Evolutionary conservation across 371 early-diverging fungal species (phyloP).

Genomic region (Lichtheimia ornata): DNA sequence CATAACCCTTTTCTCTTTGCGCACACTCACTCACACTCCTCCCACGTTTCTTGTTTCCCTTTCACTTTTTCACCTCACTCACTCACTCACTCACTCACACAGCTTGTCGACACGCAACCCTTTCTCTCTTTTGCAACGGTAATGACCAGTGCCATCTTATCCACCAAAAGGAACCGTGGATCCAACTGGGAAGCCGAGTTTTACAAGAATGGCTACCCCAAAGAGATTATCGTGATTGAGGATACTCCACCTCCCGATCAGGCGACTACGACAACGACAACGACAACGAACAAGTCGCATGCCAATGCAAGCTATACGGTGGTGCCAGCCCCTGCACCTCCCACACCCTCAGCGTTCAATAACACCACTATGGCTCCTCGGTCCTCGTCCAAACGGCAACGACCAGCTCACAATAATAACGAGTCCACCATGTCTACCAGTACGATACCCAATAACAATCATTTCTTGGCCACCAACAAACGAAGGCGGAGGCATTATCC

Average conservation of each 20-base stretch:
- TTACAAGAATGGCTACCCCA: constrained; percentile 64
- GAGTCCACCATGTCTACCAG: not conserved
- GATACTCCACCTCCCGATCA: constrained; percentile 58
- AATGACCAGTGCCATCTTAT: constrained; percentile 13
- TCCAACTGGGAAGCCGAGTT: constrained; percentile 60
- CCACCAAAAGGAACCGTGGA: constrained; percentile 21
- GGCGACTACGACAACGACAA: not conserved
- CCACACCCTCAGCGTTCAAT: constrained; percentile 5
- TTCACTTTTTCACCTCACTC: not conserved
- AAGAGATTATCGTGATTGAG: constrained; percentile 64
- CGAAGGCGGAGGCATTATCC: constrained; percentile 16
- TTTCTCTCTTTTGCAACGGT: not conserved
- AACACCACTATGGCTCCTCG: constrained; percentile 1
- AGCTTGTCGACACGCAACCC: not conserved
- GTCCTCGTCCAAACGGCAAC: not conserved
- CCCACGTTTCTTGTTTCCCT: not conserved
- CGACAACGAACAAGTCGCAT: not conserved
- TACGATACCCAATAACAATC: no score
- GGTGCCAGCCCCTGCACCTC: constrained; percentile 16
- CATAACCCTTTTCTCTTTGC: constrained; percentile 1
- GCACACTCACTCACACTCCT: not conserved
- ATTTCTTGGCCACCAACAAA: not conserved
- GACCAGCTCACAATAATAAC: constrained; percentile 4
- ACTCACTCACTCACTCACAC: not conserved
- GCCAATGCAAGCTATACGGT: constrained; percentile 12